A percentile compares a stretch with the other conserved stretches of the same genome.
phyloP scores from a whole-genome alignment of 2,329 filamentous ascomycete genomes.

The Colletotrichum brevisporum region DNA sequence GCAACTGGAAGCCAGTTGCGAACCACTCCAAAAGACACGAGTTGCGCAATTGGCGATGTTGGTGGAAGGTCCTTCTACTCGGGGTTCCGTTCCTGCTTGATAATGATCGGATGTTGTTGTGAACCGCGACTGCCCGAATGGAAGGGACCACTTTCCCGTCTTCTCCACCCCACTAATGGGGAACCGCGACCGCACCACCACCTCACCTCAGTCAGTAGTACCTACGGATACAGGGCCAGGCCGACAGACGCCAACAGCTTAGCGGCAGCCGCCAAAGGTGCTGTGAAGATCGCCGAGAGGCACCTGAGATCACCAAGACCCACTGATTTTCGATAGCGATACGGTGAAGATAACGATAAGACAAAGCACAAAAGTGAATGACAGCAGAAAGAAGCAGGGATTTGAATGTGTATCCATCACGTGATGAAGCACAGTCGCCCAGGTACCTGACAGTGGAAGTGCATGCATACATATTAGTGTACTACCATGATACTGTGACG shows the following conservation, averaged over 20 bases:
- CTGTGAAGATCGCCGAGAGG: background rate
- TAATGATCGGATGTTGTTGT: slow-evolving; percentile 41
- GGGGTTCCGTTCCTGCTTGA: slow-evolving; percentile 17
- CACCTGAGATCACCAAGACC: slow-evolving; percentile 24
- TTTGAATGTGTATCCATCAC: background rate
- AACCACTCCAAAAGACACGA: background rate
- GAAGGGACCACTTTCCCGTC: background rate
- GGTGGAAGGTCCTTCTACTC: slow-evolving; percentile 11
- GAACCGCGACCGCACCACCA: background rate
- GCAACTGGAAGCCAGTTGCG: background rate
- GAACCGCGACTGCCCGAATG: slow-evolving; percentile 37
- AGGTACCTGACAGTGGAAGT: no score
- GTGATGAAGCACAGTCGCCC: no score
- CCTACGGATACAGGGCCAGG: background rate
- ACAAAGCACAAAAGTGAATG: no score
- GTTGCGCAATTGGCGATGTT: slow-evolving; percentile 4
- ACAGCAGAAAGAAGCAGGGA: slow-evolving; percentile 1
- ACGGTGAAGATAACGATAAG: background rate
- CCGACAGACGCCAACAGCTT: slow-evolving; percentile 19
- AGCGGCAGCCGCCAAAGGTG: slow-evolving; percentile 8
- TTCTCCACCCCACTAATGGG: background rate
- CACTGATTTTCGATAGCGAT: slow-evolving; percentile 17
- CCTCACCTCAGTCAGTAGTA: slow-evolving; percentile 1
- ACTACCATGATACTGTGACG: no score
- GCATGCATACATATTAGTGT: no score